Evolutionary conservation across 306 rosid genomes (phyloP), one percentile per base, ranked within the genome.

Genomic region (Prosopis cineraria): DNA sequence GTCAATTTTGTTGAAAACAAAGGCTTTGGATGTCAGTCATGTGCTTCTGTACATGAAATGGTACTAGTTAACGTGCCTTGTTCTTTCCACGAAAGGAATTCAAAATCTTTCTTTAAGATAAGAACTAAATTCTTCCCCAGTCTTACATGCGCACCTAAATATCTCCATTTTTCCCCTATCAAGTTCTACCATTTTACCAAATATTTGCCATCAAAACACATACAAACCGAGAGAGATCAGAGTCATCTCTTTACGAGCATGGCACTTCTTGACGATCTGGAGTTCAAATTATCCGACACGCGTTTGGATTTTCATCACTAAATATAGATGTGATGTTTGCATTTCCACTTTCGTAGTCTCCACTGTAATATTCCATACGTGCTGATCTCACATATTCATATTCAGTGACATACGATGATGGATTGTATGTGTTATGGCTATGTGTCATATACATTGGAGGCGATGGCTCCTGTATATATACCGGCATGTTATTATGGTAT

Each of bases 261-360:
- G 24, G 34, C 27, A 74, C 19, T 58, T 62, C 6, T n/a, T 59
- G 37, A 20, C 29, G 10, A 68, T 31, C 77, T 85, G 88, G 40
- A 33, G 29, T 6, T 80, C 87, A 93, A 76, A 91, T 87, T 83
- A 93, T 77, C n/a, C 70, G 66, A 81, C 98, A 95, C n/a, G 98
- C 96, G 72, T 95, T 93, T 0, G 98, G 99, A 86, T 95, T 93
- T 84, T 95, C 98, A 58, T 95, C 98, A 37, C 97, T 95, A 84
- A 95, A 95, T 64, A 95, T 82, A 62, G 94, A 90, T 40, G 84
- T 82, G 68, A 95, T 80, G 76, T 83, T 84, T 25, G 89, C 93
- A 63, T 76, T 82, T 44, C 69, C 60, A 62, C 73, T 78, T 34
- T 67, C 77, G 77, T 87, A 78, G 56, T 87, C 91, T 74, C 84